Conservation (phyloP, 495 filamentous ascomycete genomes). For the Poronia punctata region DNA sequence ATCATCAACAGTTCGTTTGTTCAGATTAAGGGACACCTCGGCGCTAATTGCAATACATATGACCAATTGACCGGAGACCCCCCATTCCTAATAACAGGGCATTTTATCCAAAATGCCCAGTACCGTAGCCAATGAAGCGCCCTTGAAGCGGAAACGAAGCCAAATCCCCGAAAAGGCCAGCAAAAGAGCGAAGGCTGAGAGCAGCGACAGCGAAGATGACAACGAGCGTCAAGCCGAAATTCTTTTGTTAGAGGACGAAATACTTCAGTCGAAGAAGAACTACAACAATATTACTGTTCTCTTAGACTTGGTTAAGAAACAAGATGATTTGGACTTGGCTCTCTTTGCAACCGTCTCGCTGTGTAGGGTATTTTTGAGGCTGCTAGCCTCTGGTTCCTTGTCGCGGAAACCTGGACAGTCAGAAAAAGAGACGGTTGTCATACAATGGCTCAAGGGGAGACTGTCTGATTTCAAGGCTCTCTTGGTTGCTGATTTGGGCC, state of each 20-base stretch:
- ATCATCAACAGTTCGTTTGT: too few relatives aligned
- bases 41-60: too few relatives aligned
- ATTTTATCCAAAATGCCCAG: constrained; percentile 11
- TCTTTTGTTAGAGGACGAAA: constrained; percentile 63
- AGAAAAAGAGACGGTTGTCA: constrained; percentile 67
- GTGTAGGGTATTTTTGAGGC: constrained; percentile 80
- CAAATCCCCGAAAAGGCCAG: constrained; percentile 24
- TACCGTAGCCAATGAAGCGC: neutral
- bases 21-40: too few relatives aligned
- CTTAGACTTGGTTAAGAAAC: constrained; percentile 48
- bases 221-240: constrained; percentile 51
- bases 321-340: constrained; percentile 25
- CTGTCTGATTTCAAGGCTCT: constrained; percentile 60
- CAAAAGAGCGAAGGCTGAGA: constrained; percentile 38
- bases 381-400: constrained; percentile 71
- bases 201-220: constrained; percentile 33
- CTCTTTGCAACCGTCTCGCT: constrained; percentile 68
- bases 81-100: too few relatives aligned
- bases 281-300: constrained; percentile 88
- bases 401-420: constrained; percentile 52
- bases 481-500: constrained; percentile 47
- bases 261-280: constrained; percentile 74
- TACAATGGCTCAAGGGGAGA: constrained; percentile 70
- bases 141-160: constrained; percentile 39
- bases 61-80: too few relatives aligned